Conservation (phyloP, 495 filamentous ascomycete genomes). For the Beverwykella pulmonaria region DNA sequence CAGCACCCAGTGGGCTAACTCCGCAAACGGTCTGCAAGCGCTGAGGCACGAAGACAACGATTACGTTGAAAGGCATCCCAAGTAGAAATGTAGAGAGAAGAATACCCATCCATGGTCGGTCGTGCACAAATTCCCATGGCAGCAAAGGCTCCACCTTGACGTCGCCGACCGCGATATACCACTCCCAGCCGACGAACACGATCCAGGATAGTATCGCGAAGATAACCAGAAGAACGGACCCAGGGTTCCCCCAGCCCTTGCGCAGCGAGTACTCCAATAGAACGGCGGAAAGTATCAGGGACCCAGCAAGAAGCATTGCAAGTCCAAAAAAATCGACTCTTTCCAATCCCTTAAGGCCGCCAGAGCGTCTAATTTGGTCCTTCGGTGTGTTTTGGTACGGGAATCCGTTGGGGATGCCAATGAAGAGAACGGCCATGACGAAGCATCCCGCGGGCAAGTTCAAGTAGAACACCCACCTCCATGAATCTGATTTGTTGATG, state of each 20-base stretch:
- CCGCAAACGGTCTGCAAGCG: conserved; percentile 23
- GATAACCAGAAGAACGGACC: conserved; percentile 12
- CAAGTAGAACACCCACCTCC: conserved; percentile 52
- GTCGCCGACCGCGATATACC: conserved; percentile 11
- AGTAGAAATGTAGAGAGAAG: conserved; percentile 20
- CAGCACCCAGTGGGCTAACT: conserved; percentile 11
- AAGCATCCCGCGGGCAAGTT: conserved; percentile 18
- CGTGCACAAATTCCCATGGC: conserved; percentile 26
- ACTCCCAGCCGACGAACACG: conserved; percentile 23
- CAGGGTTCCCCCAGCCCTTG: conserved; percentile 9
- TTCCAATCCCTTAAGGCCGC: background rate
- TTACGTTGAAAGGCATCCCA: conserved; percentile 26
- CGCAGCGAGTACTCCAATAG: conserved; percentile 23
- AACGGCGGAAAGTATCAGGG: conserved; percentile 24
- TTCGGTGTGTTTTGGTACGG: conserved; percentile 7
- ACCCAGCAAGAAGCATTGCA: conserved; percentile 13
- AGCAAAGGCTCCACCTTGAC: conserved; percentile 19
- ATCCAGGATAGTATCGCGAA: conserved; percentile 23
- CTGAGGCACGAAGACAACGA: conserved; percentile 21
- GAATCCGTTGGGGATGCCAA: conserved; percentile 20
- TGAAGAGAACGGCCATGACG: conserved; percentile 11
- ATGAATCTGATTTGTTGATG: conserved; percentile 45
- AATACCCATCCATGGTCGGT: conserved; percentile 24
- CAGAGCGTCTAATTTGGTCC: background rate
- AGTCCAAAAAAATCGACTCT: conserved; percentile 29